Conservation (phyloP, 2,329 filamentous ascomycete genomes). For the Ceratocystis cubensis region DNA sequence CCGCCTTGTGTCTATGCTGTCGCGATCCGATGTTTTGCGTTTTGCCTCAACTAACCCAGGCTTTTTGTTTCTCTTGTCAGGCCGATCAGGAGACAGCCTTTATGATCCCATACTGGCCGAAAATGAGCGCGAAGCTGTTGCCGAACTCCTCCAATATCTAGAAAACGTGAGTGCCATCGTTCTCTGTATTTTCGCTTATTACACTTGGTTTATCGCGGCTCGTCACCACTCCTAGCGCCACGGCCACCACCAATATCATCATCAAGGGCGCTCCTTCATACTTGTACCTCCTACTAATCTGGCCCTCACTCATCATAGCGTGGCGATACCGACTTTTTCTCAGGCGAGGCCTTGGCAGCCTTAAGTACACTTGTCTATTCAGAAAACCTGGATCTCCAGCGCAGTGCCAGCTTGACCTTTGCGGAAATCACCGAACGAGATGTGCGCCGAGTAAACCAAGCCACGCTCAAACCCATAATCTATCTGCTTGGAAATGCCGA, state of each 20-base stretch:
- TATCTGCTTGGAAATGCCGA: conserved; percentile 90
- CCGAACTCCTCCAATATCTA: conserved; percentile 86
- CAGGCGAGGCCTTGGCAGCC: conserved; percentile 83
- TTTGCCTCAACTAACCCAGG: neutral
- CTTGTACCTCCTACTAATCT: no score
- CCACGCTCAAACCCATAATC: conserved; percentile 90
- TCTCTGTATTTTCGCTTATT: neutral
- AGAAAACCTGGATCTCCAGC: conserved; percentile 94
- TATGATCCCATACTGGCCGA: conserved; percentile 86
- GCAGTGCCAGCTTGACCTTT: conserved; percentile 95
- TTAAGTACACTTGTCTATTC: conserved; percentile 95
- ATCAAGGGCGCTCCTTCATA: no score
- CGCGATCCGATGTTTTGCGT: neutral
- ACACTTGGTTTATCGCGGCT: conserved; percentile 2
- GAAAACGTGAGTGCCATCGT: conserved; percentile 61
- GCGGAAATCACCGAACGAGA: conserved; percentile 98
- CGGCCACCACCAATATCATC: no score
- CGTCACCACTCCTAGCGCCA: no score
- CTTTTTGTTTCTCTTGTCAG: conserved; percentile 30
- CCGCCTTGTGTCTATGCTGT: neutral
- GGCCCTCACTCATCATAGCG: conserved; percentile 43
- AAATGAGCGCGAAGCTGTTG: conserved; percentile 91
- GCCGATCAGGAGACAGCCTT: conserved; percentile 65
- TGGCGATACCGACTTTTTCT: conserved; percentile 95
- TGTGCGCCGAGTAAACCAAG: conserved; percentile 87